Percentiles rank a stretch among this genome's conserved stretches.
phyloP scores from a whole-genome alignment of 345 rosid genomes.

The Bruguiera gymnorhiza region DNA sequence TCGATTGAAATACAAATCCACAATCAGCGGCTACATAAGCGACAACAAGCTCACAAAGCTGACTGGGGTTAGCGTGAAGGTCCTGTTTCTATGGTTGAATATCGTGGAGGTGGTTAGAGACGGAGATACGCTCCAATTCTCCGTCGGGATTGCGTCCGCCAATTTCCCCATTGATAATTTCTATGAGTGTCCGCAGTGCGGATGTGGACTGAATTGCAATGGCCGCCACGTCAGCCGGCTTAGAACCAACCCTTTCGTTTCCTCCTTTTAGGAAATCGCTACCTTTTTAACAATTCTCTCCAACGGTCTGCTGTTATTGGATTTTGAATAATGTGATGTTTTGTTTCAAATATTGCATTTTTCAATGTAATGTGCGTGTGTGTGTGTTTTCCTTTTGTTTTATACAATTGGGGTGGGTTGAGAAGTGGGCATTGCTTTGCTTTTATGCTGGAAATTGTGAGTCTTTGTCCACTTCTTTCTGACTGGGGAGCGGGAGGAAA shows the following conservation, averaged over 20 bases:
- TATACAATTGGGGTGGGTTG: too few species aligned
- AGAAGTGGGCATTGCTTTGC: too few species aligned
- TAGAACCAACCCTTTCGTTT: slow-evolving; percentile 41
- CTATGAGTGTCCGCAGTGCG: slow-evolving; percentile 85
- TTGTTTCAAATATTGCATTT: too few species aligned
- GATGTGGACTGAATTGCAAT: slow-evolving; percentile 78
- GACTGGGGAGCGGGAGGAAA: too few species aligned
- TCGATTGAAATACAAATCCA: slow-evolving; percentile 68
- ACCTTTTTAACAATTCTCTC: background rate
- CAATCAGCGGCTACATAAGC: slow-evolving; percentile 69
- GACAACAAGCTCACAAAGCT: slow-evolving; percentile 51
- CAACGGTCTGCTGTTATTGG: background rate
- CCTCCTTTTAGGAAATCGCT: slow-evolving; percentile 44
- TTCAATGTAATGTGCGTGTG: too few species aligned
- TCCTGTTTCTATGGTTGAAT: slow-evolving; percentile 81
- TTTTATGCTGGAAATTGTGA: background rate
- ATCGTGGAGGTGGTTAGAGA: slow-evolving; percentile 75
- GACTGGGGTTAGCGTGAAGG: slow-evolving; percentile 82
- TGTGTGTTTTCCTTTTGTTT: too few species aligned
- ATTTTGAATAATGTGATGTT: slow-evolving; percentile 4
- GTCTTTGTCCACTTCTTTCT: too few species aligned
- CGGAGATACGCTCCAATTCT: slow-evolving; percentile 63
- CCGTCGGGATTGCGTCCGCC: slow-evolving; percentile 93
- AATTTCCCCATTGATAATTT: slow-evolving; percentile 69
- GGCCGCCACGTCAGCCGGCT: slow-evolving; percentile 32